Percentiles rank a stretch among this genome's conserved stretches.
Conservation (phyloP, 83 land plant species). For the Picea abies region DNA sequence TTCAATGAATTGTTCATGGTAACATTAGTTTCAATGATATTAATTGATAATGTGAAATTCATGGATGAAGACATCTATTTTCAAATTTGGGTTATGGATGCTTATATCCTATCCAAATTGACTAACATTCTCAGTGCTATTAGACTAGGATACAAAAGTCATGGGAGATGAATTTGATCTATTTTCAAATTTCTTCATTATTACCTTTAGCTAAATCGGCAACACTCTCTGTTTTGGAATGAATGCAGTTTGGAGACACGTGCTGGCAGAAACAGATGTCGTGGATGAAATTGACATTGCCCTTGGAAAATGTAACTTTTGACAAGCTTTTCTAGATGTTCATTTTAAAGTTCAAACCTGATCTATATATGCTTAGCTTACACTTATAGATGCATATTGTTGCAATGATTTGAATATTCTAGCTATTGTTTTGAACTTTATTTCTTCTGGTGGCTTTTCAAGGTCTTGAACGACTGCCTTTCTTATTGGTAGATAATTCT, state of each 20-base stretch:
- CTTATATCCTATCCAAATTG: not conserved
- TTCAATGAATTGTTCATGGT: not conserved
- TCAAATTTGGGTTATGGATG: not conserved
- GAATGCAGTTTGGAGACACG: conserved; percentile 95
- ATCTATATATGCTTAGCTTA: not conserved
- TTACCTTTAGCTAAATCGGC: not conserved
- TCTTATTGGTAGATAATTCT: not conserved
- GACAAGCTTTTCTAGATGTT: not conserved
- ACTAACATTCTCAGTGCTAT: not conserved
- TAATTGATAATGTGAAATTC: too few relatives aligned
- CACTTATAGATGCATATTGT: not conserved
- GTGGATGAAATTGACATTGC: conserved; percentile 81
- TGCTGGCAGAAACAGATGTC: conserved; percentile 66
- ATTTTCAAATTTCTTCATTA: not conserved
- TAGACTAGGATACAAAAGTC: not conserved
- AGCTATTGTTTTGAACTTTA: not conserved
- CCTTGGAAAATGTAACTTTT: conserved; percentile 83
- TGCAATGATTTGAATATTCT: not conserved
- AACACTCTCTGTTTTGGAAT: not conserved
- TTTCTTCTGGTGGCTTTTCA: not conserved
- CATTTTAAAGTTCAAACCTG: not conserved
- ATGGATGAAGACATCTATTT: not conserved
- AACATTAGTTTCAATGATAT: not conserved
- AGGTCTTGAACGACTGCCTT: too few relatives aligned
- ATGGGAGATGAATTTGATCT: conserved; percentile 4